A percentile compares a stretch with the other conserved stretches of the same genome.
These are phyloP conservation scores for Neophaeococcomyces aloes DNA, from an alignment of 2,329 filamentous ascomycete genomes.

Conservation along the genomic window DNA sequence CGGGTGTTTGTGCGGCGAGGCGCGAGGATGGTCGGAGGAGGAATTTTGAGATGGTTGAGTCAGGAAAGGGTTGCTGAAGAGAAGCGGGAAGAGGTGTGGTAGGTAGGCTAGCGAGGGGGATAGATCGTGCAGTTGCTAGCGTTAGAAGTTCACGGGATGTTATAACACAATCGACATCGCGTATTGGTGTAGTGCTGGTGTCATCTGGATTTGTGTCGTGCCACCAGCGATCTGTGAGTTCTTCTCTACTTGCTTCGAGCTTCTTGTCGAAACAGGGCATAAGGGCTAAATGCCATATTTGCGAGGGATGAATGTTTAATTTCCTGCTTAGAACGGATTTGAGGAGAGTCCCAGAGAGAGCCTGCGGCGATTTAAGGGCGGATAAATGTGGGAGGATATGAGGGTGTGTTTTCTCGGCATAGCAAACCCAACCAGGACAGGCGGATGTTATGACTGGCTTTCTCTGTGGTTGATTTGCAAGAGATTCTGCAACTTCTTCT, in stretches of 20 bases:
- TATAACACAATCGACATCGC: slow-evolving; percentile 96
- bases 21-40: slow-evolving; percentile 44
- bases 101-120: slow-evolving; percentile 66
- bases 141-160: slow-evolving; percentile 90
- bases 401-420: slow-evolving; percentile 95
- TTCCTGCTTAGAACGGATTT: slow-evolving; percentile 72
- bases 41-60: slow-evolving; percentile 58
- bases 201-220: slow-evolving; percentile 27
- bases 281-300: slow-evolving; percentile 87
- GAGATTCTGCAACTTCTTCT: slow-evolving; percentile 52
- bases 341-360: slow-evolving; percentile 75
- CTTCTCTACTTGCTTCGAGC: slow-evolving; percentile 84
- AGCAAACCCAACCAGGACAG: slow-evolving; percentile 97
- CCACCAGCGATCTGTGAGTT: slow-evolving; percentile 78
- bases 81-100: slow-evolving; percentile 41
- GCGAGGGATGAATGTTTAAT: slow-evolving; percentile 60
- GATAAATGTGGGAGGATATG: slow-evolving; percentile 87
- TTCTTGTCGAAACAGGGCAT: slow-evolving; percentile 99
- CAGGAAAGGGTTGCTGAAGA: slow-evolving; percentile 56
- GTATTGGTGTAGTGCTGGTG: slow-evolving; percentile 39
- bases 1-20: slow-evolving; percentile 38
- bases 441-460: slow-evolving; percentile 61
- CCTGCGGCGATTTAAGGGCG: slow-evolving; percentile 85
- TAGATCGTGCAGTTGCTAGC: slow-evolving; percentile 67
- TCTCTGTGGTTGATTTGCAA: slow-evolving; percentile 20